These are phyloP conservation scores for Phalaenopsis aphrodite DNA, from an alignment of 106 monocot genomes.

Conservation along the genomic window DNA sequence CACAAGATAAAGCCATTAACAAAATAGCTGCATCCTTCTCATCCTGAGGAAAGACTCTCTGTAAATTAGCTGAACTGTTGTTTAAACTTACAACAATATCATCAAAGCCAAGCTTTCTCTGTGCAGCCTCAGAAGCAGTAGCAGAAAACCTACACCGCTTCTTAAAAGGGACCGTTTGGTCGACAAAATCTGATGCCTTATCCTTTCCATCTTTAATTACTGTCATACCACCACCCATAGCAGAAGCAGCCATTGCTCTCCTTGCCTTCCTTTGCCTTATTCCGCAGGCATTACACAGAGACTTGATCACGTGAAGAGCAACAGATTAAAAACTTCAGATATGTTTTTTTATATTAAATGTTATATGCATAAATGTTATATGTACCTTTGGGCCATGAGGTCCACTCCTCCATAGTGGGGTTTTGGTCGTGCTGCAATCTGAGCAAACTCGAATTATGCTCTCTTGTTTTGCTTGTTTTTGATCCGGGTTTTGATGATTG, in stretches of 20 bases:
- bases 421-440: conserved; percentile 51
- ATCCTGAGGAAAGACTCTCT: conserved; percentile 57
- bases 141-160: conserved; percentile 63
- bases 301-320: conserved; percentile 30
- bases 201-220: neutral
- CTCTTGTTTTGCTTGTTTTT: neutral
- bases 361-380: no score
- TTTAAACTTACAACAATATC: conserved; percentile 35
- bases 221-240: neutral
- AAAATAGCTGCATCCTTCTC: conserved; percentile 82
- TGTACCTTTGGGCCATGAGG: conserved; percentile 52
- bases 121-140: neutral
- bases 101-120: conserved; percentile 31
- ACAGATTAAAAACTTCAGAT: no score
- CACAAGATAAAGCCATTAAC: conserved; percentile 76
- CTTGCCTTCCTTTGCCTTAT: conserved; percentile 82
- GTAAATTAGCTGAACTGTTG: conserved; percentile 13
- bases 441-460: conserved; percentile 40
- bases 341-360: no score
- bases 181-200: conserved; percentile 7
- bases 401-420: conserved; percentile 58
- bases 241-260: conserved; percentile 37
- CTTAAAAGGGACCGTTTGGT: conserved; percentile 65
- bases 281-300: conserved; percentile 84
- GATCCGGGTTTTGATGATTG: neutral